phyloP scores from a whole-genome alignment of 148 eudicot species.

The Silene uniflora region DNA sequence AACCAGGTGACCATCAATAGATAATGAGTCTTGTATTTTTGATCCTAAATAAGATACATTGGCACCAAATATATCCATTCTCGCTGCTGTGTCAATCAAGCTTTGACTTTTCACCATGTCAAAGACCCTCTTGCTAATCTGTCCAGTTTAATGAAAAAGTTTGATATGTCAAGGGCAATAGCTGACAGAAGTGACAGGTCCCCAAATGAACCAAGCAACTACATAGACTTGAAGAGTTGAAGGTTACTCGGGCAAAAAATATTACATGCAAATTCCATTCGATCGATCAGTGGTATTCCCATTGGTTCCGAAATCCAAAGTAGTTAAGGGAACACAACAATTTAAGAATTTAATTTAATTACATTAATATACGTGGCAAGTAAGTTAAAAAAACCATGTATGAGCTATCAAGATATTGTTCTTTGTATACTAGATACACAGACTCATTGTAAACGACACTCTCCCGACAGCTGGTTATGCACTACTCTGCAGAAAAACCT shows the following conservation, averaged over 20 bases:
- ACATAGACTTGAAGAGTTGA: not conserved
- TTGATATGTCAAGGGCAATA: not conserved
- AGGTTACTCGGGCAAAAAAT: not conserved
- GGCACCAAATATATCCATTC: constrained; percentile 26
- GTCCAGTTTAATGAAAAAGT: constrained; percentile 8
- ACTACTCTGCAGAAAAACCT: not conserved
- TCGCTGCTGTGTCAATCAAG: constrained; percentile 36
- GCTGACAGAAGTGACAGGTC: not conserved
- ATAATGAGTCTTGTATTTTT: constrained; percentile 23
- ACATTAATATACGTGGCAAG: not conserved
- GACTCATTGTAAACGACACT: not conserved
- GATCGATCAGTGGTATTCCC: not conserved
- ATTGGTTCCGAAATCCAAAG: not conserved
- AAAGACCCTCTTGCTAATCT: constrained; percentile 94
- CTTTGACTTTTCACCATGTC: constrained; percentile 62
- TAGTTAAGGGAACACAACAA: not conserved
- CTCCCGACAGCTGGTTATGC: not conserved
- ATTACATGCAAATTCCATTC: not conserved
- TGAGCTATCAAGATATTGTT: not conserved
- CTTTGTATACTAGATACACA: not conserved
- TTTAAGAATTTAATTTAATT: not conserved
- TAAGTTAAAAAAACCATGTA: not conserved
- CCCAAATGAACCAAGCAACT: not conserved
- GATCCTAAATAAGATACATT: constrained; percentile 17
- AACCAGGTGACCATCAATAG: constrained; percentile 20